Conservation (phyloP, 176 grass and related monocot genomes). For the Hyparrhenia diplandra region DNA sequence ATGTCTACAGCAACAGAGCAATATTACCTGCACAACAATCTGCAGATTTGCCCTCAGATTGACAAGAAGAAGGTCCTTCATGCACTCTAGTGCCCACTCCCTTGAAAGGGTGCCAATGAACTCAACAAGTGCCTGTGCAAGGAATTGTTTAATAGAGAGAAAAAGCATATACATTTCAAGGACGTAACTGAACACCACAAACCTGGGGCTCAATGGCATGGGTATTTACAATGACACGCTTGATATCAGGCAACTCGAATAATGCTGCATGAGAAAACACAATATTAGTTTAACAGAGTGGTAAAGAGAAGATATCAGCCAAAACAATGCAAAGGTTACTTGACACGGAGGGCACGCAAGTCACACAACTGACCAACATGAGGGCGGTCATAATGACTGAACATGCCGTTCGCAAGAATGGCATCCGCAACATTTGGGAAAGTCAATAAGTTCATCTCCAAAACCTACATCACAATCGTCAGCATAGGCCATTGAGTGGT, state of each 20-base stretch:
- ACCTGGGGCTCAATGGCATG: conserved; percentile 98
- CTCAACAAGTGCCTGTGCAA: conserved; percentile 76
- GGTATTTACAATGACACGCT: conserved; percentile 95
- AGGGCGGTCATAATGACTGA: conserved; percentile 96
- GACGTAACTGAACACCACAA: conserved; percentile 20
- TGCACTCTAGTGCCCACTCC: conserved; percentile 97
- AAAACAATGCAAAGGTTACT: conserved; percentile 17
- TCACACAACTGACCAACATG: conserved; percentile 97
- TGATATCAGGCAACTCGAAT: conserved; percentile 93
- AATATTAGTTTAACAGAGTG: conserved; percentile 22
- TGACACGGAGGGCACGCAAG: conserved; percentile 88
- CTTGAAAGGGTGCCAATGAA: conserved; percentile 92
- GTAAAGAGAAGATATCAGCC: background rate
- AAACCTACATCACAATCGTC: conserved; percentile 46
- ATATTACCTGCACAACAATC: conserved; percentile 88
- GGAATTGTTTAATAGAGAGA: conserved; percentile 1
- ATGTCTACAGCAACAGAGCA: background rate
- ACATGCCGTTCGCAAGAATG: conserved; percentile 98
- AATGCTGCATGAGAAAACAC: conserved; percentile 68
- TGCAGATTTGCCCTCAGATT: conserved; percentile 93
- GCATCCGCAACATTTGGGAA: conserved; percentile 98
- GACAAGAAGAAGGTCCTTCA: conserved; percentile 93
- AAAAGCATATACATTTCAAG: background rate
- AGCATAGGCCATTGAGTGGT: too few relatives aligned
- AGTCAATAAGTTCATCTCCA: conserved; percentile 95